These are phyloP conservation scores for Talaromyces sp. DNA, from an alignment of 2,329 filamentous ascomycete genomes.

Conservation along the genomic window DNA sequence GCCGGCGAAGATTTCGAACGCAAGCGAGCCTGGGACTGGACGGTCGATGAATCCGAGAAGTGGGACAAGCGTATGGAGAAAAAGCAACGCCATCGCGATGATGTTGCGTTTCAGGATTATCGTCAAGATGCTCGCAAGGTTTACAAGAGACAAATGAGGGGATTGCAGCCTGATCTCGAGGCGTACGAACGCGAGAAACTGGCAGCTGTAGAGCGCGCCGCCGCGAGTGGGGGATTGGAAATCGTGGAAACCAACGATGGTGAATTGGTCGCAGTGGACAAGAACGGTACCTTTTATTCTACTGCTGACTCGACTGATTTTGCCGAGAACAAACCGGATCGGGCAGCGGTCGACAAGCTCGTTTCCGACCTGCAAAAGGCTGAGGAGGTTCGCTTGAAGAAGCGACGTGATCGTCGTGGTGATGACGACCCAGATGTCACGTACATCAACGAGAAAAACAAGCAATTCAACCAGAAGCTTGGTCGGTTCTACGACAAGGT, in stretches of 20 bases:
- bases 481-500: constrained; percentile 91
- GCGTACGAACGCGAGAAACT: constrained; percentile 84
- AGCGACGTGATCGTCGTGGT: constrained; percentile 72
- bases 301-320: constrained; percentile 79
- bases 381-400: constrained; percentile 80
- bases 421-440: constrained; percentile 90
- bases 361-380: constrained; percentile 83
- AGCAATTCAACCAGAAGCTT: constrained; percentile 99
- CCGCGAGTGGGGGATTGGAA: constrained; percentile 76
- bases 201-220: constrained; percentile 76
- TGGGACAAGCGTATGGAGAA: constrained; percentile 92
- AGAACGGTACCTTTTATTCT: constrained; percentile 84
- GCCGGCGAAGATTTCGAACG: constrained; percentile 90
- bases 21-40: constrained; percentile 98
- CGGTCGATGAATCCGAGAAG: constrained; percentile 82
- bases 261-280: constrained; percentile 90
- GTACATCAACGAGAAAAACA: constrained; percentile 99
- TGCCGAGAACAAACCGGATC: constrained; percentile 78
- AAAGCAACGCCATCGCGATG: constrained; percentile 72
- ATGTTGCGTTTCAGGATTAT: constrained; percentile 88
- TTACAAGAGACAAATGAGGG: constrained; percentile 83
- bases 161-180: constrained; percentile 71
- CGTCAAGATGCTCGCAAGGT: constrained; percentile 81
- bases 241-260: constrained; percentile 94
- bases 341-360: constrained; percentile 79